Evolutionary conservation across 768 basidiomycete species (phyloP).

Genomic region (Leccinum obscurum): DNA sequence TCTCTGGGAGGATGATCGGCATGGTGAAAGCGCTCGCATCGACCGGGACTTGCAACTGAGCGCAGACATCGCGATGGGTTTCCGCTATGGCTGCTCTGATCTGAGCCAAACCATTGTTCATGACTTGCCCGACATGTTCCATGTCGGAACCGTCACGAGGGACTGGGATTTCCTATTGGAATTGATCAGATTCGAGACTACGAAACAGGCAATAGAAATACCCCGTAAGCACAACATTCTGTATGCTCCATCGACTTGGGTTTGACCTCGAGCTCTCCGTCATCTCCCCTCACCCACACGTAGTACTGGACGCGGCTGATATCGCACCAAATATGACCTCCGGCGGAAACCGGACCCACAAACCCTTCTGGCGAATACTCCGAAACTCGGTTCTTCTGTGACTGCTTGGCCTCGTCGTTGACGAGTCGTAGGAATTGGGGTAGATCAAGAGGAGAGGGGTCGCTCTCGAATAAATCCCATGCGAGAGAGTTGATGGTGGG

Average conservation of each 20-base stretch:
- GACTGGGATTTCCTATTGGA: neutral
- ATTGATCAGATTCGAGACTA: neutral
- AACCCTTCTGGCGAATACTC: neutral
- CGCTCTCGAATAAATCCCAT: neutral
- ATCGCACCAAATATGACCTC: neutral
- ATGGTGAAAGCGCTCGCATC: neutral
- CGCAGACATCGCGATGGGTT: neutral
- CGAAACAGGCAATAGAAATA: neutral
- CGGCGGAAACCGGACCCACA: neutral
- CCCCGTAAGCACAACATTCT: neutral
- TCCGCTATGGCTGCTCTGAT: neutral
- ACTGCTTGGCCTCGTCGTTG: neutral
- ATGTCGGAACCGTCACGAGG: neutral
- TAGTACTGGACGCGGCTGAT: neutral
- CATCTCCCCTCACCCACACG: neutral
- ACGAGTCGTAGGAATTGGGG: neutral
- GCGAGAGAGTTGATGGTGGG: neutral
- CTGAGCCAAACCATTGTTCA: neutral
- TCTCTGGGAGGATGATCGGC: neutral
- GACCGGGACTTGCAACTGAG: neutral
- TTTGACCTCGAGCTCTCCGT: neutral
- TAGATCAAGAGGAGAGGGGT: neutral
- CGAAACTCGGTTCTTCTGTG: neutral
- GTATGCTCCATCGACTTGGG: neutral
- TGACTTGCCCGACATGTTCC: neutral